phyloP scores from a whole-genome alignment of 1,284 basidiomycete species.

The Sporisorium graminicola region DNA sequence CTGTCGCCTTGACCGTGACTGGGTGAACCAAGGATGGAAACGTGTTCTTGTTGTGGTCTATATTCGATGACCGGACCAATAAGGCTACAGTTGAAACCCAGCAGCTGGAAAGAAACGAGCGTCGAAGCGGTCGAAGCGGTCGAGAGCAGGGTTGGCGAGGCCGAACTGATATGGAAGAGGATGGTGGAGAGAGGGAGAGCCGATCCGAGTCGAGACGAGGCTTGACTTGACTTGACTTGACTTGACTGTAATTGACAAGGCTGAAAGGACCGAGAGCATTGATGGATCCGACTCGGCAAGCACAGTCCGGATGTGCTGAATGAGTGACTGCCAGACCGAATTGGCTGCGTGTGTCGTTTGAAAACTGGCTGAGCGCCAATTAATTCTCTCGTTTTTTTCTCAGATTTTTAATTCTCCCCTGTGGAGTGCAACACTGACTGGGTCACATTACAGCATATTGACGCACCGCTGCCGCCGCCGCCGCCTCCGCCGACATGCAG shows the following conservation, averaged over 20 bases:
- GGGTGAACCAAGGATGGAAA: background rate
- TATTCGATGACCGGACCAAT: background rate
- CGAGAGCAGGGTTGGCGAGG: background rate
- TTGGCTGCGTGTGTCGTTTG: background rate
- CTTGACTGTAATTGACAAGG: no score
- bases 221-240: no score
- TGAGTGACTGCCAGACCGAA: background rate
- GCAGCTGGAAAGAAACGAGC: background rate
- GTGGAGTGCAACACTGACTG: no score
- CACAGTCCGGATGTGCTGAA: constrained; percentile 6
- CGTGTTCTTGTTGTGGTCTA: background rate
- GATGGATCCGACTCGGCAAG: constrained; percentile 11
- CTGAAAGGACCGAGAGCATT: background rate
- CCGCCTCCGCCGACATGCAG: no score
- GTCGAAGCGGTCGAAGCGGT: no score
- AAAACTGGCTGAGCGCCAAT: background rate
- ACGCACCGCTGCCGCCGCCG: no score
- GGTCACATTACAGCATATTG: no score
- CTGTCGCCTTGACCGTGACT: background rate
- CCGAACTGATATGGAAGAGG: background rate
- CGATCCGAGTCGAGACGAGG: background rate
- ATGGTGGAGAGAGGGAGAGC: constrained; percentile 3
- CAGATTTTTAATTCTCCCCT: no score
- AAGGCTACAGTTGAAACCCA: background rate
- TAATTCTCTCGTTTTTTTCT: no score